These are phyloP conservation scores for Ampelocalamus luodianensis DNA, from an alignment of 176 grass and related monocot species.

Conservation along the genomic window DNA sequence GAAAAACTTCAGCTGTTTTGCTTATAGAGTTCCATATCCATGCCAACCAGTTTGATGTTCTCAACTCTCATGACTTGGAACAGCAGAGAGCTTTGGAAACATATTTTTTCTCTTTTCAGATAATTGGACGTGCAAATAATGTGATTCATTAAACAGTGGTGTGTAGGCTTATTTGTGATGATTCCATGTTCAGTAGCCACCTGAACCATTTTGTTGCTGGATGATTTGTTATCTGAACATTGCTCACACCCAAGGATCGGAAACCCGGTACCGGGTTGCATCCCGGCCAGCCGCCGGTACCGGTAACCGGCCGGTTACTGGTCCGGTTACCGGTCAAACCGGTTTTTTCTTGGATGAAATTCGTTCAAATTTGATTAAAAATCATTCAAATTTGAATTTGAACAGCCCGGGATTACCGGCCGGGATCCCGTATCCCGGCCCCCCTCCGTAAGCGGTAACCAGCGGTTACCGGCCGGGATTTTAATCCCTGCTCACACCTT, in stretches of 20 bases:
- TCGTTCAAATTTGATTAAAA: no score
- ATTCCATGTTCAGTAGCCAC: not conserved
- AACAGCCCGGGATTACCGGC: no score
- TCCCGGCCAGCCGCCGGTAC: no score
- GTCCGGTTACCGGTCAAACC: no score
- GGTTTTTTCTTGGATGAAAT: no score
- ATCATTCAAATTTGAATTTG: no score
- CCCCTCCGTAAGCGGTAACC: no score
- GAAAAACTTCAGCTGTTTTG: conserved; percentile 28
- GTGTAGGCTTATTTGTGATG: not conserved
- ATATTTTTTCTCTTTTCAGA: not conserved
- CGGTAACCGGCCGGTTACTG: no score
- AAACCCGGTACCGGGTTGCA: no score
- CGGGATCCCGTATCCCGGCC: no score
- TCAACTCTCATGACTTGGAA: conserved; percentile 2
- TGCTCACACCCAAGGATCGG: not conserved
- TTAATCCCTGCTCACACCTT: not conserved
- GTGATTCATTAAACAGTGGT: conserved; percentile 9
- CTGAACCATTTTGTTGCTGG: not conserved
- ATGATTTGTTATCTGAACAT: not conserved
- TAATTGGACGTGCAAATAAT: conserved; percentile 34
- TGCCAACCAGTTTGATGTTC: conserved; percentile 2
- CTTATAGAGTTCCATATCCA: conserved; percentile 35
- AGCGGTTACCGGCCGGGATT: no score
- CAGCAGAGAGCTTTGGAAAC: not conserved